Evolutionary conservation across 2,329 filamentous ascomycete species (phyloP), one percentile per base, ranked within the genome.

Genomic region (Colletotrichum sp.): DNA sequence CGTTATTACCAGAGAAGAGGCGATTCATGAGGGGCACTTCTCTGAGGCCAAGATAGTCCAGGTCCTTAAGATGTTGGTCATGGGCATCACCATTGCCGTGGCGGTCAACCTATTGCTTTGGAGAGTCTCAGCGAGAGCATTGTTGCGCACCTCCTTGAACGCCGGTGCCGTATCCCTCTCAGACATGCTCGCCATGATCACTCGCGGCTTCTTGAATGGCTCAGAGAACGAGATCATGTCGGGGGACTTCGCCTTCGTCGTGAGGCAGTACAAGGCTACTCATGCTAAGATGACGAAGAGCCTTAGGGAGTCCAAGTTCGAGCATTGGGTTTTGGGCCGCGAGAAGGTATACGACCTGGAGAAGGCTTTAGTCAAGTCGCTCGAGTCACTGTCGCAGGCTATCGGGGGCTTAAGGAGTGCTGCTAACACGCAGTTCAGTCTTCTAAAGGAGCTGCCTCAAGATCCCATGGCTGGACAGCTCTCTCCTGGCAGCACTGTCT

Each of bases 381-480:
- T 99, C 80, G 95, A 98, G 83, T 93, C 92, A 63, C 89, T 99
- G 32, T 93, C 95, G 6, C 96, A 98, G 83, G 96, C 95, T 78
- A 93, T 98, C 78, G 96, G 96, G 83, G 97, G 96, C 9, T 87
- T 99, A 81, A 91, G 96, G 78, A 98, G 96, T 87, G 96, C 97
- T 39, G 95, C 97, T 30, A 91, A 94, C 75, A 96, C 96, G 26
- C 96, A 99, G 81, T 98, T 99, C 81, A 91, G 94, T 18, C 89
- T 99, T 36, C 88, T 98, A 39, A 93, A 93, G 76, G 94, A 97
- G 82, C 88, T 86, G 5, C 84, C 85, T 13, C 79, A 79, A 9
- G 83, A 82, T 6, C 78, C 81, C 16, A 79, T 81, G 12, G 80
- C 82, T 3, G 81, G 80, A 9, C 79, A 81, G 39, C 75, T 82